Evolutionary conservation across 169 alveolate species (phyloP), one percentile per base, ranked within the genome.

Genomic region (Eimeria acervulina): DNA sequence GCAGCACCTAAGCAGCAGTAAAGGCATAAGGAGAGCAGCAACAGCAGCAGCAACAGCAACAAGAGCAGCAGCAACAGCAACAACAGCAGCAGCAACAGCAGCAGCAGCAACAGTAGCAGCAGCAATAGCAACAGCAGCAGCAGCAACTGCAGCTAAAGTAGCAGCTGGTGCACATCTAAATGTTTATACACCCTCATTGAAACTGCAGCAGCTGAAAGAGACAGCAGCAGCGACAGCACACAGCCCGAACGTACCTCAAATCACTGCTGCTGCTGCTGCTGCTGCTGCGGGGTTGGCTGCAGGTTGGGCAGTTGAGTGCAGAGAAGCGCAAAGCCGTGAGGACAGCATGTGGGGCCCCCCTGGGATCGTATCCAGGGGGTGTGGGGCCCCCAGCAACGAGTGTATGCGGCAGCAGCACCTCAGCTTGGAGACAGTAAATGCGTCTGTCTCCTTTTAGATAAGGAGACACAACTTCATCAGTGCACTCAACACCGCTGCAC

Each of bases 191-290:
- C n/a, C n/a, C n/a, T n/a, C n/a, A n/a, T n/a, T n/a, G n/a, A n/a
- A n/a, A n/a, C n/a, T n/a, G n/a, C n/a, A n/a, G n/a, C n/a, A n/a
- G n/a, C n/a, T n/a, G n/a, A n/a, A n/a, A n/a, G n/a, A n/a, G n/a
- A n/a, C n/a, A n/a, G n/a, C n/a, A n/a, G n/a, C n/a, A n/a, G n/a
- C n/a, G n/a, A n/a, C n/a, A n/a, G n/a, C n/a, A n/a, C n/a, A n/a
- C n/a, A n/a, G n/a, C n/a, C n/a, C n/a, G n/a, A n/a, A n/a, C n/a
- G n/a, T n/a, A n/a, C n/a, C 55, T 47, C 55, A 47, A 23, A 61
- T 61, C 15, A 21, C 74, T 61, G 74, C 31, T 61, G 74, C 74
- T 61, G 74, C 76, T 63, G 76, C 76, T 63, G 76, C 76, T 63
- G 76, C 76, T 63, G 76, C 76, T 63, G 36, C 15, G 76, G 23